These are phyloP conservation scores for Spathaspora hagerdaliae DNA, from an alignment of 805 yeast species.

Conservation along the genomic window DNA sequence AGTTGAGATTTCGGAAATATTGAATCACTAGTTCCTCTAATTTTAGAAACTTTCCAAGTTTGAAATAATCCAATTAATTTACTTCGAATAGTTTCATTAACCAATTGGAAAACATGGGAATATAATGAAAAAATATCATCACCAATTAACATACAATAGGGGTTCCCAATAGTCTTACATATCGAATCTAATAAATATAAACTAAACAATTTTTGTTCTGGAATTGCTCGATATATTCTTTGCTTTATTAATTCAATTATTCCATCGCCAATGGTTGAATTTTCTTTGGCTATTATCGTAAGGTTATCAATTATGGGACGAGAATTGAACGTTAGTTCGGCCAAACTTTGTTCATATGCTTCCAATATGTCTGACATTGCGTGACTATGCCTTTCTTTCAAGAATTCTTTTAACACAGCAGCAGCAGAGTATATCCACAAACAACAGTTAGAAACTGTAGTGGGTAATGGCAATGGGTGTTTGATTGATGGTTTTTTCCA, in stretches of 20 bases:
- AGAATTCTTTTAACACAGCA: too few species aligned
- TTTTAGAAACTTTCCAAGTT: slow-evolving; percentile 78
- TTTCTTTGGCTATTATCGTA: slow-evolving; percentile 85
- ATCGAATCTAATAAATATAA: slow-evolving; percentile 87
- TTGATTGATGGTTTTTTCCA: too few species aligned
- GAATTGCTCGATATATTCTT: slow-evolving; percentile 72
- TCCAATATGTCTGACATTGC: slow-evolving; percentile 14
- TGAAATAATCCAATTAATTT: slow-evolving; percentile 75
- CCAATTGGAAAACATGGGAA: slow-evolving; percentile 73
- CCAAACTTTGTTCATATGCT: slow-evolving; percentile 69
- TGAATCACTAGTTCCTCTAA: slow-evolving; percentile 56
- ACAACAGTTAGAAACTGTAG: too few species aligned
- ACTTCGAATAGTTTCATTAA: slow-evolving; percentile 68
- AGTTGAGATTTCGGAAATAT: slow-evolving; percentile 71
- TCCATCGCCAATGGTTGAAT: slow-evolving; percentile 68
- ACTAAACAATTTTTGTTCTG: slow-evolving; percentile 78
- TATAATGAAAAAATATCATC: slow-evolving; percentile 65
- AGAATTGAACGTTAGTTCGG: slow-evolving; percentile 81
- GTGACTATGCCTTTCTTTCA: too few species aligned
- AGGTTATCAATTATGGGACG: slow-evolving; percentile 83
- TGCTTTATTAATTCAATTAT: slow-evolving; percentile 72
- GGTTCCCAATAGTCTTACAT: slow-evolving; percentile 85
- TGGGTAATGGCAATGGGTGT: too few species aligned
- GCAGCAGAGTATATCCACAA: too few species aligned
- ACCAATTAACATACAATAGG: slow-evolving; percentile 79